Conservation (phyloP, 768 basidiomycete genomes). For the Termitomyces sp. region DNA sequence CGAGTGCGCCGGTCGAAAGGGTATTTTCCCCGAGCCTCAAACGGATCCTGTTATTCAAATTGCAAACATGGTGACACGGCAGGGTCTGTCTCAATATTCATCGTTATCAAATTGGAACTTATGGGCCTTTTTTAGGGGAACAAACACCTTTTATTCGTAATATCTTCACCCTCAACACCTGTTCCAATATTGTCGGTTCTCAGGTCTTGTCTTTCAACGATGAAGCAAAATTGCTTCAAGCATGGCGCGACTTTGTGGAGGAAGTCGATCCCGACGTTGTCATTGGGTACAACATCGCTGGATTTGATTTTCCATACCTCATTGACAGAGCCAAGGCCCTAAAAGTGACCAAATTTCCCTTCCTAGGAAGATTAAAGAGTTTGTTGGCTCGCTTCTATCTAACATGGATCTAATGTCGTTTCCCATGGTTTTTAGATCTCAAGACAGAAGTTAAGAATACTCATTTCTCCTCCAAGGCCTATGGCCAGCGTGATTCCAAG, state of each 20-base stretch:
- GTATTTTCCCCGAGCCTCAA: constrained; percentile 91
- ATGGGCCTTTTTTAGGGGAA: constrained; percentile 56
- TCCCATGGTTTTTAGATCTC: constrained; percentile 41
- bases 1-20: constrained; percentile 97
- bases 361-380: constrained; percentile 77
- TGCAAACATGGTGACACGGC: constrained; percentile 97
- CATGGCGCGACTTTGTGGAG: constrained; percentile 90
- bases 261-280: constrained; percentile 93
- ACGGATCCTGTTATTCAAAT: constrained; percentile 97
- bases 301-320: constrained; percentile 96
- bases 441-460: constrained; percentile 86
- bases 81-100: constrained; percentile 54
- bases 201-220: constrained; percentile 84
- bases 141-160: constrained; percentile 93
- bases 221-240: constrained; percentile 68
- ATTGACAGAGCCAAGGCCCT: constrained; percentile 88
- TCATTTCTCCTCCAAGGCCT: constrained; percentile 97
- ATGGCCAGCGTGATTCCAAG: constrained; percentile 95
- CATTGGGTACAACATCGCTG: constrained; percentile 92
- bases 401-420: background rate
- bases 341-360: constrained; percentile 65
- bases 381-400: constrained; percentile 12
- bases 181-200: constrained; percentile 95
- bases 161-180: constrained; percentile 92
- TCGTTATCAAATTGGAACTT: constrained; percentile 1